These are phyloP conservation scores for Ceratobasidium sp. DNA, from an alignment of 1,284 basidiomycete species.

Conservation along the genomic window DNA sequence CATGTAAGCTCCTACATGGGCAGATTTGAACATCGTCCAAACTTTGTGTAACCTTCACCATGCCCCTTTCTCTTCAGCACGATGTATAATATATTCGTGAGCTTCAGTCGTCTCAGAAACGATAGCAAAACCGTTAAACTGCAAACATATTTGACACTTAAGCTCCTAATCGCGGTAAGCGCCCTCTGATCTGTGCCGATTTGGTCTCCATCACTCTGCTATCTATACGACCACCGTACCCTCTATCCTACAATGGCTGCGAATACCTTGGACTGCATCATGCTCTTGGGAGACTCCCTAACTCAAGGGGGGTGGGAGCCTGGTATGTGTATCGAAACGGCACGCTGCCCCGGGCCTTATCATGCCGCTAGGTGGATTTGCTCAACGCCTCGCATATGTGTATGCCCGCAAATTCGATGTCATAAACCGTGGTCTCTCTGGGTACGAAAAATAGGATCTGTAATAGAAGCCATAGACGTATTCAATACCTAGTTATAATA, in stretches of 20 bases:
- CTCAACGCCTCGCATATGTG: conserved; percentile 68
- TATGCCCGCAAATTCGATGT: conserved; percentile 85
- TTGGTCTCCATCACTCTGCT: background rate
- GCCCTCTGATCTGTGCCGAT: too few species aligned
- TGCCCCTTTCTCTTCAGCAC: too few species aligned
- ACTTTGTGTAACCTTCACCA: too few species aligned
- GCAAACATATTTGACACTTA: too few species aligned
- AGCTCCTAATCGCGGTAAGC: too few species aligned
- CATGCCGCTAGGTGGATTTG: conserved; percentile 58
- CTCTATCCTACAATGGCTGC: conserved; percentile 62
- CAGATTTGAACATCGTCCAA: too few species aligned
- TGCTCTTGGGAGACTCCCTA: conserved; percentile 78
- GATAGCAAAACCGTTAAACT: too few species aligned
- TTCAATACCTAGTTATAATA: conserved; percentile 66
- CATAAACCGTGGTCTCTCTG: conserved; percentile 80
- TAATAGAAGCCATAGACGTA: too few species aligned
- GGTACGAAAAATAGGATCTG: conserved; percentile 51
- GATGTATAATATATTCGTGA: too few species aligned
- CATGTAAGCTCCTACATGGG: too few species aligned
- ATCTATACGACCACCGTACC: conserved; percentile 6
- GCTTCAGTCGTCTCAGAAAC: too few species aligned
- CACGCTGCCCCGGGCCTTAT: background rate
- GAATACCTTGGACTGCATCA: conserved; percentile 68
- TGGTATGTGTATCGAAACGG: conserved; percentile 53
- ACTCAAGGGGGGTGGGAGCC: conserved; percentile 63